Conservation (phyloP, 371 early-diverging fungal genomes). For the Mucor velutinosus region DNA sequence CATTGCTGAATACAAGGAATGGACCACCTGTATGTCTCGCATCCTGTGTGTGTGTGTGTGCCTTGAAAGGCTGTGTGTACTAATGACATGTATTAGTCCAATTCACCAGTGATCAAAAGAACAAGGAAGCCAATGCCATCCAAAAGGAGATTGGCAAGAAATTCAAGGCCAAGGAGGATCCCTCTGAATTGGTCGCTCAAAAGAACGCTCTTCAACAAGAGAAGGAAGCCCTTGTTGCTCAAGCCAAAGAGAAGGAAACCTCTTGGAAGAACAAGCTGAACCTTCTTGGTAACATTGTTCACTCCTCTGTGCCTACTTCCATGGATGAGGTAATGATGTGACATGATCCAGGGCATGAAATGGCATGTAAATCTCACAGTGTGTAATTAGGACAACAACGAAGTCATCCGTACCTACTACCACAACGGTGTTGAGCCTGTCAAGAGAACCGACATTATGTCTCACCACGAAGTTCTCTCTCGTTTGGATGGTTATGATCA, state of each 20-base stretch:
- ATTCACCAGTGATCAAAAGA: conserved; percentile 87
- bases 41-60: background rate
- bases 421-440: conserved; percentile 59
- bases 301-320: conserved; percentile 88
- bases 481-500: conserved; percentile 93
- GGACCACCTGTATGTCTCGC: conserved; percentile 78
- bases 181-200: conserved; percentile 71
- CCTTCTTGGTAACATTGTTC: conserved; percentile 96
- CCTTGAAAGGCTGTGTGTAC: background rate
- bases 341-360: background rate
- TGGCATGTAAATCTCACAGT: background rate
- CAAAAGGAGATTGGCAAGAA: conserved; percentile 91
- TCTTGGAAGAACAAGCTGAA: conserved; percentile 71
- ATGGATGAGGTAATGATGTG: conserved; percentile 72
- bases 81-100: conserved; percentile 51
- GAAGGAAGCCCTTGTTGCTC: conserved; percentile 68
- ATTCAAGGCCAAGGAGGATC: conserved; percentile 93
- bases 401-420: conserved; percentile 72
- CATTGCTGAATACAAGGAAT: conserved; percentile 88
- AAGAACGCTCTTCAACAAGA: conserved; percentile 75
- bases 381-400: conserved; percentile 72
- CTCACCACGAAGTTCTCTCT: conserved; percentile 94
- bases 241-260: conserved; percentile 77
- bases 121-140: conserved; percentile 89
- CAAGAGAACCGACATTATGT: conserved; percentile 74